These are phyloP conservation scores for Globomyces sp. DNA, from an alignment of 371 early-diverging fungal genomes.

Conservation along the genomic window DNA sequence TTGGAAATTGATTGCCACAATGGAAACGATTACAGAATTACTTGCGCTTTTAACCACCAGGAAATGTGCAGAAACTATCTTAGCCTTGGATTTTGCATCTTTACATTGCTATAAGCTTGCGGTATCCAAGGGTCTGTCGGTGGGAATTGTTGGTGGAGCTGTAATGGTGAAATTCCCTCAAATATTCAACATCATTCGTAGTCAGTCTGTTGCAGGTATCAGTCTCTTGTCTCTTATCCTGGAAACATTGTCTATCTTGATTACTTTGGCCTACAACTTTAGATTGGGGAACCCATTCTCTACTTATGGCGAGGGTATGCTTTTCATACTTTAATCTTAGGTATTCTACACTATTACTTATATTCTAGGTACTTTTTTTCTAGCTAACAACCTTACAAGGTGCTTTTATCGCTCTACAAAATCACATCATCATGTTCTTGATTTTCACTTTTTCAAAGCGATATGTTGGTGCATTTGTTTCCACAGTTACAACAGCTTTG, in stretches of 20 bases:
- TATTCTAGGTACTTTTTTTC: too few relatives aligned
- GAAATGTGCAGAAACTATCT: constrained; percentile 26
- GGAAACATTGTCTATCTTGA: constrained; percentile 77
- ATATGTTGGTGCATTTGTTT: constrained; percentile 38
- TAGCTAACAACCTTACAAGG: constrained; percentile 19
- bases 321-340: not conserved
- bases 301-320: constrained; percentile 62
- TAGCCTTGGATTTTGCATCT: constrained; percentile 24
- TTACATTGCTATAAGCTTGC: constrained; percentile 72
- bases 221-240: constrained; percentile 74
- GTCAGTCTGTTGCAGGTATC: constrained; percentile 77
- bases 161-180: constrained; percentile 94
- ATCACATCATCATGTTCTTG: constrained; percentile 71
- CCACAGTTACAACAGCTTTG: constrained; percentile 34
- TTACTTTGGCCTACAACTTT: constrained; percentile 81
- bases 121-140: constrained; percentile 83
- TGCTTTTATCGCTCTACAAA: constrained; percentile 68
- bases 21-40: too few relatives aligned
- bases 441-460: constrained; percentile 62
- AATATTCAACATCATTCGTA: constrained; percentile 79
- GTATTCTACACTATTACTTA: not conserved
- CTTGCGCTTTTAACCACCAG: too few relatives aligned
- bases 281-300: constrained; percentile 82
- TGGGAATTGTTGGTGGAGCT: constrained; percentile 89
- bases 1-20: too few relatives aligned